Percentiles rank a stretch among this genome's conserved stretches.
phyloP scores from a whole-genome alignment of 2,329 filamentous ascomycete species.

The Beauveria sp. region DNA sequence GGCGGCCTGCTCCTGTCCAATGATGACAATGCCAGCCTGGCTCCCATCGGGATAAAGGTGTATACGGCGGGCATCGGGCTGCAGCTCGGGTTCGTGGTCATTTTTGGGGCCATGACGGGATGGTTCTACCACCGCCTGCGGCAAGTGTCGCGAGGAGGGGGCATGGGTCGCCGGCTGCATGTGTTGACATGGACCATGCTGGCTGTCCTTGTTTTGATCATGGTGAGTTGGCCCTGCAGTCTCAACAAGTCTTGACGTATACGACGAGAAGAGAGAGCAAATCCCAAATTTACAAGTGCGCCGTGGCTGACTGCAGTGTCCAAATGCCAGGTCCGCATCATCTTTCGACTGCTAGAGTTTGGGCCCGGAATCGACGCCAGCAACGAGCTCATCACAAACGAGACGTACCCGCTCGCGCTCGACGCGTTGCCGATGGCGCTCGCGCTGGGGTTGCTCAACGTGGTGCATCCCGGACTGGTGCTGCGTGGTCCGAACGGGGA shows the following conservation, averaged over 20 bases:
- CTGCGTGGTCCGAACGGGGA: slow-evolving; percentile 37
- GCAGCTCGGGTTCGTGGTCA: slow-evolving; percentile 30
- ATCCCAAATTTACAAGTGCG: too few species aligned
- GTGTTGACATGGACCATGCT: slow-evolving; percentile 28
- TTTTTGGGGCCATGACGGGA: slow-evolving; percentile 28
- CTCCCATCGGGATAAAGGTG: slow-evolving; percentile 29
- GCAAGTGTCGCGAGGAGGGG: slow-evolving; percentile 15
- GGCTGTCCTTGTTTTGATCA: slow-evolving; percentile 26
- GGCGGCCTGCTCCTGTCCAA: slow-evolving; percentile 31
- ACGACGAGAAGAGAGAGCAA: too few species aligned
- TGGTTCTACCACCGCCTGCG: slow-evolving; percentile 26
- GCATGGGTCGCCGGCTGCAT: slow-evolving; percentile 23
- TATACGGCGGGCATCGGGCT: slow-evolving; percentile 32
- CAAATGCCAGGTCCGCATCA: slow-evolving; percentile 41
- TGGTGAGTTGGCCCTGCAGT: slow-evolving; percentile 20
- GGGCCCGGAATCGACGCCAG: slow-evolving; percentile 32
- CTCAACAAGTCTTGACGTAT: too few species aligned
- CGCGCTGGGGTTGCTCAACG: slow-evolving; percentile 32
- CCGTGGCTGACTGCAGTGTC: slow-evolving; percentile 6
- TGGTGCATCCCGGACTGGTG: slow-evolving; percentile 41
- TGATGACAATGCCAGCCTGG: slow-evolving; percentile 18
- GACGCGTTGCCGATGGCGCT: slow-evolving; percentile 52
- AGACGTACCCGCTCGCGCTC: slow-evolving; percentile 42
- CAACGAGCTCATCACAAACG: slow-evolving; percentile 41
- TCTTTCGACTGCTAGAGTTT: slow-evolving; percentile 54